Base-by-base conservation (phyloP, 2,329 filamentous ascomycete genomes). In the Penicillium freii region DNA sequence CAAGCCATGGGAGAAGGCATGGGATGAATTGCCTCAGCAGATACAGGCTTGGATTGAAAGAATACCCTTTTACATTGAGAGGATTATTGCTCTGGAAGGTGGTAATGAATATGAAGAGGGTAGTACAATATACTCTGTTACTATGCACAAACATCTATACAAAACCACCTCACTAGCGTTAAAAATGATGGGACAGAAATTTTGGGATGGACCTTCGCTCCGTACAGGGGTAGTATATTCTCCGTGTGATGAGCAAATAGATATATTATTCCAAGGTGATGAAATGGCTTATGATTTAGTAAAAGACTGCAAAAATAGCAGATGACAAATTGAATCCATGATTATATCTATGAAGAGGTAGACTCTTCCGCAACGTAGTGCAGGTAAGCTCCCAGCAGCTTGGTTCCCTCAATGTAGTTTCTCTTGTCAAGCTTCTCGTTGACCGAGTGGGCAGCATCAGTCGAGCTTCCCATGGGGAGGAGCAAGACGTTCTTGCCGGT, bases 371-470 rank as follows among this genome's bases (percentile, higher is more conserved):
- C 92, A 64, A 96, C 92, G 68, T 97, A 97, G 79, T 97, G 93
- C 72, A 99, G 79, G 75, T 99, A 99, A 4, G 93, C 90, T 47
- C 94, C 94, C 57, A 99, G 78, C 62, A 99, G 79, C 85, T 99
- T 99, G 69, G 90, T 97, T 48, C 94, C 94, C 81, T 99, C 92
- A 70, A 99, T 96, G 76, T 99, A 99, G 79, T 99, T 99, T 72
- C 85, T 86, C 84, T 90, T 92, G 77, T 99, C 94, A 57, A 99
- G 82, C 84, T 96, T 97, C 85, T 97, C 94, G 75, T 99, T 99
- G 78, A 97, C 95, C 34, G 91, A 96, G 79, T 99, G 94, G 8
- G 94, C 94, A 42, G 90, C 92, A 74, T 97, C 94, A 1, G 93
- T 99, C 43, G 90, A 95, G 81, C 90, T 96, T 45, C 94, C 94